Percentiles rank a stretch among this genome's conserved stretches.
Evolutionary conservation across 2,329 filamentous ascomycete species (phyloP).

Genomic region (Aureobasidium sp.): DNA sequence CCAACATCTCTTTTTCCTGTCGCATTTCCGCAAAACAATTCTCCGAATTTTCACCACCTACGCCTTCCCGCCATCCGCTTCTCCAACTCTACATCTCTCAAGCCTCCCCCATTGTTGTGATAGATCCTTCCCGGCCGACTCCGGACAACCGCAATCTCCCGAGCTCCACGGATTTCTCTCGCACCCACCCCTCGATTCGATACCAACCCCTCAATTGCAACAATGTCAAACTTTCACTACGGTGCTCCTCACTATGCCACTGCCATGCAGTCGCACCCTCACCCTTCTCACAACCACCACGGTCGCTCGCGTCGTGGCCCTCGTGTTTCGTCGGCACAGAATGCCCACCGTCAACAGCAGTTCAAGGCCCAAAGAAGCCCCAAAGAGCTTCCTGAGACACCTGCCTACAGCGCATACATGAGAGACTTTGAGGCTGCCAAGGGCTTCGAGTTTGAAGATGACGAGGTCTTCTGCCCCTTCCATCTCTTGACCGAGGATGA

Average conservation of each 20-base stretch:
- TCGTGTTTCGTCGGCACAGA: slow-evolving; percentile 71
- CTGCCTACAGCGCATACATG: slow-evolving; percentile 69
- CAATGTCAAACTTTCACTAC: slow-evolving; percentile 47
- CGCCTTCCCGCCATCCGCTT: not conserved
- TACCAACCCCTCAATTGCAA: slow-evolving; percentile 20
- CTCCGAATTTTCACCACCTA: not conserved
- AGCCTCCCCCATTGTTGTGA: slow-evolving; percentile 17
- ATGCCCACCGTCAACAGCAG: slow-evolving; percentile 65
- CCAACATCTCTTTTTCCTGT: slow-evolving; percentile 1
- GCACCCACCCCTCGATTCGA: slow-evolving; percentile 8
- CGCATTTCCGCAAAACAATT: slow-evolving; percentile 6
- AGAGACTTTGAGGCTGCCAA: slow-evolving; percentile 83
- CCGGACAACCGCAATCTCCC: slow-evolving; percentile 18
- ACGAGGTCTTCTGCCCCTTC: slow-evolving; percentile 86
- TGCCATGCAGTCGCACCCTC: slow-evolving; percentile 46
- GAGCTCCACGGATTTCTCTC: slow-evolving; percentile 17
- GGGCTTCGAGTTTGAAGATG: slow-evolving; percentile 93
- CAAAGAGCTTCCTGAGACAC: slow-evolving; percentile 78
- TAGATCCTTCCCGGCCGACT: slow-evolving; percentile 18
- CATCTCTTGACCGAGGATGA: slow-evolving; percentile 86
- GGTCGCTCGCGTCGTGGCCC: slow-evolving; percentile 80
- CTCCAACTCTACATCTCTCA: slow-evolving; percentile 4
- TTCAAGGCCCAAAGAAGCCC: slow-evolving; percentile 78
- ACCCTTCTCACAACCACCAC: slow-evolving; percentile 67
- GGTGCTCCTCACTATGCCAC: slow-evolving; percentile 40